Evolutionary conservation across 306 rosid genomes (phyloP).

Genomic region (Quillaja saponaria): DNA sequence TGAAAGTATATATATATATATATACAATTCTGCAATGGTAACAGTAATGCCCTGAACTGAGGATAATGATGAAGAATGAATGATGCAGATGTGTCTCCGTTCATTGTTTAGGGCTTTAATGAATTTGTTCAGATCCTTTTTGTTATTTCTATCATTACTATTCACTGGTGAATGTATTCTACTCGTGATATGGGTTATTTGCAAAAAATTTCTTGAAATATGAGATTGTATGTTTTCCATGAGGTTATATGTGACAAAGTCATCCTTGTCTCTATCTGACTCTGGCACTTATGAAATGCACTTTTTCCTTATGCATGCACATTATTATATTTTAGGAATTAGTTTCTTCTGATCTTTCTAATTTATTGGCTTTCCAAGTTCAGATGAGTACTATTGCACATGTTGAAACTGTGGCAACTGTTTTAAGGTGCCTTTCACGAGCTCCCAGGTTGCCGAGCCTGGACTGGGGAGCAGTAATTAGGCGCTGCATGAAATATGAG

Average conservation of each 20-base stretch:
- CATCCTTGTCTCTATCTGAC: conserved; percentile 7
- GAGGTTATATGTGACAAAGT: conserved; percentile 15
- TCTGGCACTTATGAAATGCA: conserved; percentile 9
- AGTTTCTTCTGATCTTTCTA: conserved; percentile 27
- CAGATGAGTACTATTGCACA: conserved; percentile 48
- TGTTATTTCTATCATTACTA: background rate
- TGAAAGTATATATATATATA: too few relatives aligned
- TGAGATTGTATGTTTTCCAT: conserved; percentile 14
- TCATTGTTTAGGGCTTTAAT: background rate
- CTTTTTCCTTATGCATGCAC: conserved; percentile 4
- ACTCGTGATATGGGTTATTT: background rate
- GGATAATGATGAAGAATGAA: background rate
- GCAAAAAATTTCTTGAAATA: background rate
- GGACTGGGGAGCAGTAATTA: conserved; percentile 81
- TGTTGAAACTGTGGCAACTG: conserved; percentile 46
- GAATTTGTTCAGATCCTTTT: background rate
- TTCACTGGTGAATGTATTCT: too few relatives aligned
- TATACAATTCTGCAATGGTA: too few relatives aligned
- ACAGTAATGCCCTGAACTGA: background rate
- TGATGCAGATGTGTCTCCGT: background rate
- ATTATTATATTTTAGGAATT: conserved; percentile 4
- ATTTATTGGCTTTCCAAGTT: conserved; percentile 31
- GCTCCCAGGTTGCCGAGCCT: conserved; percentile 88
- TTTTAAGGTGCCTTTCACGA: conserved; percentile 80
- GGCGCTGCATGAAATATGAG: conserved; percentile 90